phyloP scores from a whole-genome alignment of 371 early-diverging fungal species.

The Mucor irregularis region DNA sequence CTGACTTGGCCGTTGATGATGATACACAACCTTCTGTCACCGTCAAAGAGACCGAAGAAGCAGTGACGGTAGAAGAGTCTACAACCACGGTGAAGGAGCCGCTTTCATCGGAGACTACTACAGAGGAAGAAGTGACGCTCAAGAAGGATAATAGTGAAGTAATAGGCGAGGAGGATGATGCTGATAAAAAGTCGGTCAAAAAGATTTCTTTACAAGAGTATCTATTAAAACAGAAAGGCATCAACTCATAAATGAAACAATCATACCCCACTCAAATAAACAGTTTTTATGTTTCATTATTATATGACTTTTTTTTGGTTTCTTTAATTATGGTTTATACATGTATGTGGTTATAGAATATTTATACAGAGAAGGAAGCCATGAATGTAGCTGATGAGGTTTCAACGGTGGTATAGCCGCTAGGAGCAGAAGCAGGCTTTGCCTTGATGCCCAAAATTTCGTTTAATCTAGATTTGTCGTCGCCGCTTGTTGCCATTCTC shows the following conservation, averaged over 20 bases:
- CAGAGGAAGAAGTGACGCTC: neutral
- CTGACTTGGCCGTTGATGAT: too few relatives aligned
- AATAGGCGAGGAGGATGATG: neutral
- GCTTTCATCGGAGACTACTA: too few relatives aligned
- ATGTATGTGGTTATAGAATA: neutral
- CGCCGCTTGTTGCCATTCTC: constrained; percentile 48
- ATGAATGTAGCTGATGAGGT: constrained; percentile 17
- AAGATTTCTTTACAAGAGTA: constrained; percentile 4
- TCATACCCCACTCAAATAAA: neutral
- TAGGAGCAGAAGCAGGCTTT: too few relatives aligned
- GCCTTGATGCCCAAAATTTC: constrained; percentile 59
- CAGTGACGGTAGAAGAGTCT: too few relatives aligned
- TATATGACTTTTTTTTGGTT: too few relatives aligned
- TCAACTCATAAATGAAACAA: neutral
- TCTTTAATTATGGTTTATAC: neutral
- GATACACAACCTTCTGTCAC: too few relatives aligned
- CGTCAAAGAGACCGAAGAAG: too few relatives aligned
- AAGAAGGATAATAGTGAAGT: neutral
- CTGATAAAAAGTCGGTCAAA: neutral
- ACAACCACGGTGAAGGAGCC: too few relatives aligned
- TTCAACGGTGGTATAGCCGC: constrained; percentile 7
- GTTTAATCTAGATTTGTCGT: constrained; percentile 48
- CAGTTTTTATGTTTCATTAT: too few relatives aligned
- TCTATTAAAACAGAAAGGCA: neutral
- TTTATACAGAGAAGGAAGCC: constrained; percentile 26